These are phyloP conservation scores for Tulasnella sp. DNA, from an alignment of 768 basidiomycete genomes.

Conservation along the genomic window DNA sequence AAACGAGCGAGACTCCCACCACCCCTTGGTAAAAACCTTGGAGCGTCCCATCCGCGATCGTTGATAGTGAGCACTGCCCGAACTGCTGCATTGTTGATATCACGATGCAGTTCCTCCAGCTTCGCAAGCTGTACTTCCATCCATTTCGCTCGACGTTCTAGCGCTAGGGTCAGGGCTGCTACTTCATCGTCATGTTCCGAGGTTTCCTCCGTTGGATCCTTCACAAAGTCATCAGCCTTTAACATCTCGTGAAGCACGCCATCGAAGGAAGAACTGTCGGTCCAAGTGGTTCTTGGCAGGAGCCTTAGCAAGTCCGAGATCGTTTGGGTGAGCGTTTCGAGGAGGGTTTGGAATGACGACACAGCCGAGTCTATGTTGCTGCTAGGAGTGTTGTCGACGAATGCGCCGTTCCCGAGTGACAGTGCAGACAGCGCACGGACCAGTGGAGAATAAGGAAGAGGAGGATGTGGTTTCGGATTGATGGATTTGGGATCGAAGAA, in stretches of 20 bases:
- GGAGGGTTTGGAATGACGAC: constrained; percentile 76
- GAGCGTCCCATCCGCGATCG: constrained; percentile 72
- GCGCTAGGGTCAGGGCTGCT: constrained; percentile 65
- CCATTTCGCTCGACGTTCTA: constrained; percentile 84
- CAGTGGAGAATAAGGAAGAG: constrained; percentile 72
- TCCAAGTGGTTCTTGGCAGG: constrained; percentile 81
- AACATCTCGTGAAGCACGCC: constrained; percentile 80
- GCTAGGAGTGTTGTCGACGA: constrained; percentile 70
- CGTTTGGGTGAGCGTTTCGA: constrained; percentile 81
- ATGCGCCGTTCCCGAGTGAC: constrained; percentile 66
- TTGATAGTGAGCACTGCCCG: constrained; percentile 73
- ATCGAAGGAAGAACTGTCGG: constrained; percentile 81
- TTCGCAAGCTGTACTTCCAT: constrained; percentile 88
- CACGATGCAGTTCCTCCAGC: constrained; percentile 77
- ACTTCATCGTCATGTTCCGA: constrained; percentile 72
- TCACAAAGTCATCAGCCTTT: constrained; percentile 76
- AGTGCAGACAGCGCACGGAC: constrained; percentile 79
- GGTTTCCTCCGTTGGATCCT: constrained; percentile 49
- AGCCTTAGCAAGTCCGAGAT: constrained; percentile 78
- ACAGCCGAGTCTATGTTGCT: constrained; percentile 87
- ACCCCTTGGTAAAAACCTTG: constrained; percentile 25
- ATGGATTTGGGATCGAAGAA: constrained; percentile 66
- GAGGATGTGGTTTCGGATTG: constrained; percentile 66
- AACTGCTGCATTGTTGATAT: constrained; percentile 82
- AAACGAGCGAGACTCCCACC: constrained; percentile 15